Conservation (phyloP, 1,139 yeast species). For the Taphrina wiesneri region DNA sequence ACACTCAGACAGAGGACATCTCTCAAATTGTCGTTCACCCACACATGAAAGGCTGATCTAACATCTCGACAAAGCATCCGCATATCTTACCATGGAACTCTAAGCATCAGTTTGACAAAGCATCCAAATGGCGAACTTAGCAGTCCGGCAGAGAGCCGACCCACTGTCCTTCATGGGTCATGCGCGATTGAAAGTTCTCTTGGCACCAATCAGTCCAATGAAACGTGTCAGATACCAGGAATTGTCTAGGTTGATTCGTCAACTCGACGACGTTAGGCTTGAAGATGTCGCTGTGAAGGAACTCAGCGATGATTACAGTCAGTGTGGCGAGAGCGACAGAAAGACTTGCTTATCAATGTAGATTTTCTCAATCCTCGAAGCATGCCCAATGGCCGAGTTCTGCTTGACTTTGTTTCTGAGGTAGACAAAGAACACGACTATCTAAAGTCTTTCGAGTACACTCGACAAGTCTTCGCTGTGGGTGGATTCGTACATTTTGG, state of each 20-base stretch:
- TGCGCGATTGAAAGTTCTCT: conserved; percentile 26
- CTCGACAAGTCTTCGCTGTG: conserved; percentile 64
- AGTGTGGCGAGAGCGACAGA: neutral
- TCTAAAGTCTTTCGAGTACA: conserved; percentile 86
- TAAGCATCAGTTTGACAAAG: neutral
- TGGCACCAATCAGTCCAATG: conserved; percentile 23
- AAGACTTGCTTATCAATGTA: neutral
- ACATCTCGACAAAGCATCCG: too few species aligned
- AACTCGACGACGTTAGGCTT: conserved; percentile 28
- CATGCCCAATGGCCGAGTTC: conserved; percentile 72
- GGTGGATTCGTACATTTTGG: too few species aligned
- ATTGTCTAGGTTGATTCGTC: neutral
- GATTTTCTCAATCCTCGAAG: conserved; percentile 60
- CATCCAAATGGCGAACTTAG: neutral
- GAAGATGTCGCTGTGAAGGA: conserved; percentile 25
- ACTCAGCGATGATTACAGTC: neutral
- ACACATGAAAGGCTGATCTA: too few species aligned
- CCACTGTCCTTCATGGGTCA: conserved; percentile 36
- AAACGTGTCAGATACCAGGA: conserved; percentile 15
- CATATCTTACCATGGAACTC: neutral
- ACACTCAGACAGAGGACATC: too few species aligned
- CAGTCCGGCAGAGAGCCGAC: conserved; percentile 21
- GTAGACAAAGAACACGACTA: conserved; percentile 63
- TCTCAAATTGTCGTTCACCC: too few species aligned
- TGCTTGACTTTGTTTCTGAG: conserved; percentile 57